Evolutionary conservation across 1,284 basidiomycete species (phyloP).

Genomic region (Ceratorhiza oryzae-sativae): DNA sequence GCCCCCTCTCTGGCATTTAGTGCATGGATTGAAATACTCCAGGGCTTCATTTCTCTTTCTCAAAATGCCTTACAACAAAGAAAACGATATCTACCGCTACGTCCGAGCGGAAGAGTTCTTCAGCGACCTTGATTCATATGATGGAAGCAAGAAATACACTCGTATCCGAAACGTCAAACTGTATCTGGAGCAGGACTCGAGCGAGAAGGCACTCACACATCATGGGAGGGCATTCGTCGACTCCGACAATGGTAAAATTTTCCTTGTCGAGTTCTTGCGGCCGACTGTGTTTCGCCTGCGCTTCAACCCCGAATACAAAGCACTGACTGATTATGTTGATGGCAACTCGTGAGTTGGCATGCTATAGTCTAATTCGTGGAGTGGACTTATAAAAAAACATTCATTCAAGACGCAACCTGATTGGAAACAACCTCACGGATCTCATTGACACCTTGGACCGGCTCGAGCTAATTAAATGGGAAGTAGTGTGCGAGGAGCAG

Average conservation of each 20-base stretch:
- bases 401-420: conserved; percentile 6
- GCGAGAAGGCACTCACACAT: not conserved
- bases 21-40: too few species aligned
- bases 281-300: conserved; percentile 27
- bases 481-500: conserved; percentile 11
- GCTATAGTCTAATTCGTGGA: not conserved
- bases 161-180: conserved; percentile 9
- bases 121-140: conserved; percentile 4
- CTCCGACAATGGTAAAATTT: conserved; percentile 18
- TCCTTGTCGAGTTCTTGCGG: conserved; percentile 28
- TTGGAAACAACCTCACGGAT: not conserved
- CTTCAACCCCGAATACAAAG: conserved; percentile 30
- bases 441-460: conserved; percentile 14
- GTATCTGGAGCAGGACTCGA: not conserved
- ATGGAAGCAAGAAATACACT: not conserved
- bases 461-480: not conserved
- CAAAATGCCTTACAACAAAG: conserved; percentile 19
- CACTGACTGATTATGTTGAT: conserved; percentile 12
- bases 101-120: conserved; percentile 2
- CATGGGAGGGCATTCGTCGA: conserved; percentile 5
- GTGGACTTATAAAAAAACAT: not conserved
- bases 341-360: conserved; percentile 29
- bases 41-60: not conserved
- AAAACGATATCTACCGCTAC: conserved; percentile 15
- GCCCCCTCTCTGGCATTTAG: too few species aligned